Base-by-base conservation (phyloP, 2,329 filamentous ascomycete species). In the Phoma sp. region DNA sequence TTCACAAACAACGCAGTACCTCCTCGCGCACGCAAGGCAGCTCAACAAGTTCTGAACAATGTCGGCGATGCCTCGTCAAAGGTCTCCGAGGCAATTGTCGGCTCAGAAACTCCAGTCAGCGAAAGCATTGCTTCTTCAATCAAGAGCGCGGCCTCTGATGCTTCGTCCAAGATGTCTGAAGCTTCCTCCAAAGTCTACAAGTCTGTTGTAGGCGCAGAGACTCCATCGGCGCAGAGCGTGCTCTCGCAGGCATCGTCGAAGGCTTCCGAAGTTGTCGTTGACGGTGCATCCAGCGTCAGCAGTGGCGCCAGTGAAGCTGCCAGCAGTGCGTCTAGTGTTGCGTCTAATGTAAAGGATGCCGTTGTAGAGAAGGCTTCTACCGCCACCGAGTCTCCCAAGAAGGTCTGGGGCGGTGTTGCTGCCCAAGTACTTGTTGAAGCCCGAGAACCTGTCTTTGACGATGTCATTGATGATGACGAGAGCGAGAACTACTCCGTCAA, bases 1-100 rank as follows among this genome's bases (percentile, higher is more conserved):
- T 98, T 96, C 68, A 87, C 89, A 43, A 86, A 84, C 40, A 87
- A 88, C 45, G 79, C 78, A 15, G 84, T 89, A 67, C 84, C 86
- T 45, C 77, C 82, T 9, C 83, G 84, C 19, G 85, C 76, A 3
- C 75, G 76, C 51, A 78, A 78, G 39, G 77, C 73, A 44, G 78
- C 76, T 35, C 71, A 80, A 40, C 70, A 78, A 49, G 73, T 77
- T n/a, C 67, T 73, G 17, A 67, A 76, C 13, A 73, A 74, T 36
- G 71, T 76, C 22, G 74, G 76, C 40, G 63, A 72, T 9, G 71
- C 69, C 22, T 72, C 70, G 22, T 75, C 73, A 9, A 71, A 74
- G 33, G 71, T 70, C 9, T 75, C 76, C 2, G 72, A 75, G 43
- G 68, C 70, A 9, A 61, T 76, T 19, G 51, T 74, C 22, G 71